phyloP scores from a whole-genome alignment of 495 filamentous ascomycete genomes.

The Rhizodiscina lignyota region DNA sequence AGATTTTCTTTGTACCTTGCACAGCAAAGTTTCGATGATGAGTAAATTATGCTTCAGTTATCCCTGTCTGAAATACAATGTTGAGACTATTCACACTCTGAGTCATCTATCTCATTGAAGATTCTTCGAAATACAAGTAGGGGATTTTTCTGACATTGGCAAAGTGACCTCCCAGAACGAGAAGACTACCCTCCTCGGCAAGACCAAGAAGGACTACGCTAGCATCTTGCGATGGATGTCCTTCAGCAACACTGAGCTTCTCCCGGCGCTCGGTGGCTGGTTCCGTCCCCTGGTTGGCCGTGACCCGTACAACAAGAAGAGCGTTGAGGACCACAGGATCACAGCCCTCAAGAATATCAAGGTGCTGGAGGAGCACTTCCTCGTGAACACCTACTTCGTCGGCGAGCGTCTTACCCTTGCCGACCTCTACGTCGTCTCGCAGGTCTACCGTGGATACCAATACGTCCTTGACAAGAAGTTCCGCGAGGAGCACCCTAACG shows the following conservation, averaged over 20 bases:
- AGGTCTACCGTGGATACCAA: constrained; percentile 73
- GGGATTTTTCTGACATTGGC: constrained; percentile 7
- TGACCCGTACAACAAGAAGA: constrained; percentile 94
- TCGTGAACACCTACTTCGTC: constrained; percentile 88
- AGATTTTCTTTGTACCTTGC: constrained; percentile 4
- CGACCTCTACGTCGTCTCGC: constrained; percentile 66
- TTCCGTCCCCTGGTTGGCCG: constrained; percentile 75
- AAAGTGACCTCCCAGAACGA: constrained; percentile 98
- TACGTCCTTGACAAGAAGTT: constrained; percentile 79
- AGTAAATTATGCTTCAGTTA: constrained; percentile 76
- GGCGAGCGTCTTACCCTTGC: constrained; percentile 94
- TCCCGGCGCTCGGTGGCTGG: constrained; percentile 60
- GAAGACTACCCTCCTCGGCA: constrained; percentile 96
- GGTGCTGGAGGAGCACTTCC: constrained; percentile 73
- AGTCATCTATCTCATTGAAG: constrained; percentile 17
- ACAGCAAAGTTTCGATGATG: constrained; percentile 45
- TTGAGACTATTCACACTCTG: constrained; percentile 61
- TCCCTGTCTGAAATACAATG: constrained; percentile 90
- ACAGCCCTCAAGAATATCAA: constrained; percentile 44
- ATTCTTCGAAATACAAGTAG: constrained; percentile 26
- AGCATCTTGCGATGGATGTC: constrained; percentile 97
- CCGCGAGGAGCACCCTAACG: constrained; percentile 62
- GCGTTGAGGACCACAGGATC: constrained; percentile 61
- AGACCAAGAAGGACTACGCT: constrained; percentile 98
- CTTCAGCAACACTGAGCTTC: constrained; percentile 72